A percentile compares a stretch with the other conserved stretches of the same genome.
Evolutionary conservation across 208 protist genomes (phyloP).

Genomic region (Acanthamoeba castellanii): DNA sequence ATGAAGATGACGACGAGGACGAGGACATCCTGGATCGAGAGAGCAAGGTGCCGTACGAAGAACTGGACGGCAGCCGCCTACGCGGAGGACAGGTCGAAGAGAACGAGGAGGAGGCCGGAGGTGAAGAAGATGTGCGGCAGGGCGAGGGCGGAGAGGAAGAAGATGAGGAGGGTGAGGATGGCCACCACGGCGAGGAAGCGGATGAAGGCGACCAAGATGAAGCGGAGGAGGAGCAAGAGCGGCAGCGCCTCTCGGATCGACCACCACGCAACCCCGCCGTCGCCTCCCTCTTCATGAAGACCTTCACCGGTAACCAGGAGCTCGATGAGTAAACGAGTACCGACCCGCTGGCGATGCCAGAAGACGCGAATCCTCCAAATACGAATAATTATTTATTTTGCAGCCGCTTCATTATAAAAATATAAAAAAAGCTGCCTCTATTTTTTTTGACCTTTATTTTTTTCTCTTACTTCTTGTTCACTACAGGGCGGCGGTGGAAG

Average conservation of each 20-base stretch:
- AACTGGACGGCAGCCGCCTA: not conserved
- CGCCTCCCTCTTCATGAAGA: constrained; percentile 10
- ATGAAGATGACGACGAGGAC: not conserved
- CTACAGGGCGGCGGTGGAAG: not conserved
- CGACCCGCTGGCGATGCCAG: too few relatives aligned
- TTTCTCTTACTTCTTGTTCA: not conserved
- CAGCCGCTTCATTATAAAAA: too few relatives aligned
- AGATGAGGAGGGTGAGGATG: not conserved
- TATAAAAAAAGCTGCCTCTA: too few relatives aligned
- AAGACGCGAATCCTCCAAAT: too few relatives aligned
- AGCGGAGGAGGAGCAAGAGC: too few relatives aligned
- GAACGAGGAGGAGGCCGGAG: not conserved
- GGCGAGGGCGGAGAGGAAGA: not conserved
- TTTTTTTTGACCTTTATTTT: not conserved
- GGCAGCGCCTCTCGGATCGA: not conserved
- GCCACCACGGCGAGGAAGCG: not conserved
- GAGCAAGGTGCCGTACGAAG: not conserved
- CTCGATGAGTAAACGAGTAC: not conserved
- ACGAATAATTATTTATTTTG: too few relatives aligned
- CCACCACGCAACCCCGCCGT: not conserved
- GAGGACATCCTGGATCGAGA: not conserved
- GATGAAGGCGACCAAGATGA: not conserved
- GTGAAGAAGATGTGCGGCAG: not conserved
- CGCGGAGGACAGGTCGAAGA: not conserved
- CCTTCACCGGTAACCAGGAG: constrained; percentile 18